phyloP scores from a whole-genome alignment of 225 moss, liverwort and hornwort species.

The Antitrichia curtipendula region DNA sequence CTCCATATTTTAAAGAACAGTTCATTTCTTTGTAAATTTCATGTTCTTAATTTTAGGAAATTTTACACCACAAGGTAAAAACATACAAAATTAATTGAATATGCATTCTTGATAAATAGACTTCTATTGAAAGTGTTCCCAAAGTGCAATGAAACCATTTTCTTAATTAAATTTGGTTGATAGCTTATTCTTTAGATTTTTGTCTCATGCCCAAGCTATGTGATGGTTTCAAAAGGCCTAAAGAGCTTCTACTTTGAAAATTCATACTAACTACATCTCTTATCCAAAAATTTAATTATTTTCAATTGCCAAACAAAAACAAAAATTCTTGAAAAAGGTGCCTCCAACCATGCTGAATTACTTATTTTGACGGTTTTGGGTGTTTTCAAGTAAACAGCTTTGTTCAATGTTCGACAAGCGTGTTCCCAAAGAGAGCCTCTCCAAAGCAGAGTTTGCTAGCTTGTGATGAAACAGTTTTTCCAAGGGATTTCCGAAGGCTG shows the following conservation, averaged over 20 bases:
- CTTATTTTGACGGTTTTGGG: neutral
- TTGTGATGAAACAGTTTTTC: neutral
- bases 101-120: fast-evolving
- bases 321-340: too few relatives aligned
- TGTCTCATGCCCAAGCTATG: neutral
- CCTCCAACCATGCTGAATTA: too few relatives aligned
- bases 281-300: neutral
- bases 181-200: fast-evolving
- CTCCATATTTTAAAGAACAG: neutral
- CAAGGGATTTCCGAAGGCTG: neutral
- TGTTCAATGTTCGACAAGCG: too few relatives aligned
- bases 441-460: neutral
- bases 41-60: fast-evolving
- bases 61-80: neutral
- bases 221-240: fast-evolving
- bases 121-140: neutral
- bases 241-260: neutral
- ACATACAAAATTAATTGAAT: fast-evolving
- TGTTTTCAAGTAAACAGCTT: neutral
- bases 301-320: too few relatives aligned
- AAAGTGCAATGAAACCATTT: neutral
- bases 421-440: neutral
- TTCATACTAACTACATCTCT: neutral
- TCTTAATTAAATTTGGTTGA: neutral
- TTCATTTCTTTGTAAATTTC: fast-evolving